Evolutionary conservation across 371 early-diverging fungal species (phyloP).

Genomic region (Zychaea mexicana): DNA sequence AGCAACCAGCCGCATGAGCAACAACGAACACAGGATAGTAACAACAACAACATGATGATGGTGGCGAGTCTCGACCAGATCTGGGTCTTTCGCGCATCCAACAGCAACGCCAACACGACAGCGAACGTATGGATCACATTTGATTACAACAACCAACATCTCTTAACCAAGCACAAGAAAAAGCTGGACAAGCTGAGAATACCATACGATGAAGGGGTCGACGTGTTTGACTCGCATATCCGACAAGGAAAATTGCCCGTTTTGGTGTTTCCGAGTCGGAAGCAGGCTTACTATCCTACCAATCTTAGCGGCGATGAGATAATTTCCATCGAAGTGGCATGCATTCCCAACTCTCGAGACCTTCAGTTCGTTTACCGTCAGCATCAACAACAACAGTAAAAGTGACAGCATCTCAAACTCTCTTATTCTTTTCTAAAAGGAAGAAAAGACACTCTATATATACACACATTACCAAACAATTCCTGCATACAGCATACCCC

Average conservation of each 20-base stretch:
- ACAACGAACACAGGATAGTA: neutral
- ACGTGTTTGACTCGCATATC: constrained; percentile 33
- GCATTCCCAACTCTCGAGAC: constrained; percentile 11
- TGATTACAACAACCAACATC: constrained; percentile 32
- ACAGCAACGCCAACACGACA: neutral
- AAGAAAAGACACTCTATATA: no score
- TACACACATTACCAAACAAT: no score
- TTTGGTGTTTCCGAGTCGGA: constrained; percentile 16
- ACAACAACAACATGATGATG: neutral
- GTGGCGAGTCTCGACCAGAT: constrained; percentile 23
- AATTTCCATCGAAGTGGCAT: constrained; percentile 11
- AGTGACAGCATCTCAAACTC: neutral
- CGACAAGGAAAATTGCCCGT: constrained; percentile 25
- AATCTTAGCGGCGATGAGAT: constrained; percentile 10
- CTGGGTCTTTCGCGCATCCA: constrained; percentile 27
- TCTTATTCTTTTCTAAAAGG: no score
- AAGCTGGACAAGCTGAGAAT: neutral
- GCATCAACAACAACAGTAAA: neutral
- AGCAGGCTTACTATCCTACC: constrained; percentile 24
- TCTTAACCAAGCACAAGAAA: constrained; percentile 7
- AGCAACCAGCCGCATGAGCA: neutral
- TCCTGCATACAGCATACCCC: no score
- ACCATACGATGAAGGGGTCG: constrained; percentile 15
- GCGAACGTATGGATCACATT: constrained; percentile 29
- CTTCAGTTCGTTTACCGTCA: constrained; percentile 16